Evolutionary conservation across 495 filamentous ascomycete species (phyloP).

Genomic region (Penicillium canariense): DNA sequence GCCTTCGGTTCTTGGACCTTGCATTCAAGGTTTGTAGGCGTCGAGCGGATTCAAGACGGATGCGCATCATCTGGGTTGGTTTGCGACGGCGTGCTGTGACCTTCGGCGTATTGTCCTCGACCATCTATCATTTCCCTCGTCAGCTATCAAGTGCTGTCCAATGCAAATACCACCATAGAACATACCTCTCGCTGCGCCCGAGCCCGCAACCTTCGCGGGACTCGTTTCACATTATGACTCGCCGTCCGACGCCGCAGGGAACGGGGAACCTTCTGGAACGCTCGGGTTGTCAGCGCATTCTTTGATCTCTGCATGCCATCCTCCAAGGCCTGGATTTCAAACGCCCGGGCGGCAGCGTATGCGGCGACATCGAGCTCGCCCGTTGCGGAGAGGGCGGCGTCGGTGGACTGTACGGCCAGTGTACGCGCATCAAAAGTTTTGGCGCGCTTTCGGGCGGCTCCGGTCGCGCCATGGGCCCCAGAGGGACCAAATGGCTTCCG

Average conservation of each 20-base stretch:
- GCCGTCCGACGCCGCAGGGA: conserved; percentile 82
- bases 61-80: conserved; percentile 64
- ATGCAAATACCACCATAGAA: not conserved
- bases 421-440: conserved; percentile 67
- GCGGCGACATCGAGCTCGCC: conserved; percentile 76
- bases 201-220: conserved; percentile 73
- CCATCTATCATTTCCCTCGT: conserved; percentile 52
- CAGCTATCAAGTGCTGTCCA: not conserved
- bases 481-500: conserved; percentile 27
- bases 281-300: conserved; percentile 62
- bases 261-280: conserved; percentile 87
- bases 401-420: conserved; percentile 68
- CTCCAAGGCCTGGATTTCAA: conserved; percentile 83
- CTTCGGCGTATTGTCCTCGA: conserved; percentile 88
- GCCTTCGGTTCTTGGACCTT: conserved; percentile 52
- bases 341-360: conserved; percentile 81
- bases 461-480: conserved; percentile 21
- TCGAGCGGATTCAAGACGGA: conserved; percentile 81
- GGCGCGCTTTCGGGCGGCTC: conserved; percentile 55
- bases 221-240: conserved; percentile 89
- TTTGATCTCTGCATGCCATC: conserved; percentile 73
- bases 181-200: conserved; percentile 70
- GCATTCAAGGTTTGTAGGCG: conserved; percentile 62
- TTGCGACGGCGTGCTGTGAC: conserved; percentile 69
- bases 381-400: conserved; percentile 66